Conservation (phyloP, 768 basidiomycete genomes). For the Pleurotus eryngii region DNA sequence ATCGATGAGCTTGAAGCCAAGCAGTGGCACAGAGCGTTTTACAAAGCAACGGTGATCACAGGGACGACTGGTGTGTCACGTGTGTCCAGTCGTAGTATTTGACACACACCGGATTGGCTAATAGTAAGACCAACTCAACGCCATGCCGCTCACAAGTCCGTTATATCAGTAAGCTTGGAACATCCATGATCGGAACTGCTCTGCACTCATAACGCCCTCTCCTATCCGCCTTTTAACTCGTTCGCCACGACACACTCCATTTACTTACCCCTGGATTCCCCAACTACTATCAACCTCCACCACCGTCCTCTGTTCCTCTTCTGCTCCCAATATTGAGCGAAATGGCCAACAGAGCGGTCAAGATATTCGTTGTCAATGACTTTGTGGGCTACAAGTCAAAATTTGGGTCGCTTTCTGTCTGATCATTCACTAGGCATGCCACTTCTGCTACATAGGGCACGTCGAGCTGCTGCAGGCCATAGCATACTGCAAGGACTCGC, state of each 20-base stretch:
- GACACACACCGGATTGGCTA: constrained; percentile 5
- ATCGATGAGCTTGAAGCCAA: too few species aligned
- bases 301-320: too few species aligned
- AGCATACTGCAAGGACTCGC: constrained; percentile 41
- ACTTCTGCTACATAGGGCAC: constrained; percentile 51
- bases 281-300: background rate
- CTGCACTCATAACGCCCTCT: background rate
- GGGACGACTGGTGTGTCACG: background rate
- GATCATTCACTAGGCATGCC: constrained; percentile 35
- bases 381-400: constrained; percentile 40
- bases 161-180: constrained; percentile 5
- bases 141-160: constrained; percentile 3
- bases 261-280: background rate
- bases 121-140: background rate
- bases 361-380: constrained; percentile 66
- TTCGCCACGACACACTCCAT: background rate
- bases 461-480: constrained; percentile 52
- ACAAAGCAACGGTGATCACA: background rate
- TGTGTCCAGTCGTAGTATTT: background rate
- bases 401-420: background rate
- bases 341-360: constrained; percentile 48
- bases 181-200: constrained; percentile 2
- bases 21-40: background rate
- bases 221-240: background rate
- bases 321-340: too few species aligned